Base-by-base conservation (phyloP, 768 basidiomycete species). In the Cyclocybe cylindracea region DNA sequence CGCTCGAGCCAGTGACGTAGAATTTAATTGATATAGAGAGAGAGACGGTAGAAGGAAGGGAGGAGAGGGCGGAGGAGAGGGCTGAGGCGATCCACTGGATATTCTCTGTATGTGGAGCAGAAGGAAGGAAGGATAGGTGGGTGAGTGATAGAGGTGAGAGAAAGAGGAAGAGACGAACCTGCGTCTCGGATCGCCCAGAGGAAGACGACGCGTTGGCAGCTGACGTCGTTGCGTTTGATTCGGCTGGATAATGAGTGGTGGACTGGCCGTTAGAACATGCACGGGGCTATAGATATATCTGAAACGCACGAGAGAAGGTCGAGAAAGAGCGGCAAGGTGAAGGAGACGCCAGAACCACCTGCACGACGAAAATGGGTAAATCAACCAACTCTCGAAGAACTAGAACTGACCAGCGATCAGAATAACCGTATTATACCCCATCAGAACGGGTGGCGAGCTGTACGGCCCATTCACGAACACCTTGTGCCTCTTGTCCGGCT, bases 381-480 rank as follows among this genome's bases (percentile, higher is more conserved):
- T 33, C 31, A 13, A 34, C 44, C 10, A n/a, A 5, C 11, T 16
- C 11, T 9, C 3, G 16, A 11, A 19, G 10, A 19, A 36, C 29
- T 7, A 7, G n/a, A 16, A 55, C 72, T 44, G 37, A 71, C 77
- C 77, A 46, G 73, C 73, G 39, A 80, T 64, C 34, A 79, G 57
- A 7, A 79, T 53, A 6, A 74, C 70, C 3, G 66, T 68, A 18
- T 75, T 67, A 49, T 68, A 76, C 9, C 71, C 70, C 7, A 64
- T 39, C 7, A 78, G 46, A 33, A 65, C 29, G 4, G 72, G 70
- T 2, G 73, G 69, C 1, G 66, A 60, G 19, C 78, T 74, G 59
- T 78, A 79, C 7, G 78, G 77, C 0, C 78, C 78, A 49, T 87
- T 86, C 1, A 89, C 56, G 36, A 82, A 73, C 10, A 80, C 75